Evolutionary conservation across 108 stramenopile genomes (phyloP).

Genomic region (Aurantiochytrium sp.): DNA sequence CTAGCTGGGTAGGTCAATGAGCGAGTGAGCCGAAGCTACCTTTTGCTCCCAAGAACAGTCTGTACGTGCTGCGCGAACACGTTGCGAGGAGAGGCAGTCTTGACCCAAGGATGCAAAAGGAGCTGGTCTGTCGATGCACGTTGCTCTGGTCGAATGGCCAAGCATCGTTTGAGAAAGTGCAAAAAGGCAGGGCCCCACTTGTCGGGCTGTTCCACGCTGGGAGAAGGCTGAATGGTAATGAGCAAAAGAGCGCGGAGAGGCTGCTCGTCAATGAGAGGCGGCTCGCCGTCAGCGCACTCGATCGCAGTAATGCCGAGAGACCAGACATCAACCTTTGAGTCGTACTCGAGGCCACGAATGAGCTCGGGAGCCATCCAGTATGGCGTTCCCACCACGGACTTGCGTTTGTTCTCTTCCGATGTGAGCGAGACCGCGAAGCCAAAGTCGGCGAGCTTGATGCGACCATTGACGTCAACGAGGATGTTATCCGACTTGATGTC

Average conservation of each 20-base stretch:
- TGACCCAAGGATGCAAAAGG: slow-evolving; percentile 46
- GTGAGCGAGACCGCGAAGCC: slow-evolving; percentile 57
- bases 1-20: neutral
- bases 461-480: slow-evolving; percentile 35
- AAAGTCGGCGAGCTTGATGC: slow-evolving; percentile 62
- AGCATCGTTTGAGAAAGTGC: slow-evolving; percentile 49
- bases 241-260: slow-evolving; percentile 55
- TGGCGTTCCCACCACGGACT: slow-evolving; percentile 57
- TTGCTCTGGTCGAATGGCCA: slow-evolving; percentile 30
- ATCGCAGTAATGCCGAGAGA: slow-evolving; percentile 56
- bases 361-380: slow-evolving; percentile 67
- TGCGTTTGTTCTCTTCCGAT: slow-evolving; percentile 43
- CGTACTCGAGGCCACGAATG: slow-evolving; percentile 52
- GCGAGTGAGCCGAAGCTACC: neutral
- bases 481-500: slow-evolving; percentile 65
- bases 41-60: neutral
- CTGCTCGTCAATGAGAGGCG: slow-evolving; percentile 55
- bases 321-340: slow-evolving; percentile 61
- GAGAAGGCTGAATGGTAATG: slow-evolving; percentile 51
- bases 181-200: slow-evolving; percentile 42
- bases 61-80: slow-evolving; percentile 10
- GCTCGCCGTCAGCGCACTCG: slow-evolving; percentile 61
- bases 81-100: neutral
- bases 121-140: slow-evolving; percentile 55
- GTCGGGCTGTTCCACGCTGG: slow-evolving; percentile 35